Base-by-base conservation (phyloP, 2,329 filamentous ascomycete genomes). In the Colletotrichum abscissum region DNA sequence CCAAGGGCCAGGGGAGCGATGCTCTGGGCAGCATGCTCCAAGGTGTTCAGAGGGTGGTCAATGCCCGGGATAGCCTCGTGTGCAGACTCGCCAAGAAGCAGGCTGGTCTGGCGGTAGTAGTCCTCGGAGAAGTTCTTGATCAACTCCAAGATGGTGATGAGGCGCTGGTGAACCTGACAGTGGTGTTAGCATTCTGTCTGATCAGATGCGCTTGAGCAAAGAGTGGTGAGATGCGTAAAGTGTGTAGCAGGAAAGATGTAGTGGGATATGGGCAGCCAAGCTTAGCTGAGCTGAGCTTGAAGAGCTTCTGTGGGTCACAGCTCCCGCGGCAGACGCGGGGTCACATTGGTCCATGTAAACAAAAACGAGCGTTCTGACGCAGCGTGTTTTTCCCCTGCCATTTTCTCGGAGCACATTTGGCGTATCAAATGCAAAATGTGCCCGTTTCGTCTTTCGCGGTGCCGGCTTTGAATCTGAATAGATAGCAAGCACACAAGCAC, bases 41-140 rank as follows among this genome's bases (percentile, higher is more conserved):
- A 86, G 71, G 88, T 87, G 65, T 88, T 84, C 35, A 89, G 82
- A 49, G 84, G 77, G 63, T 84, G 82, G 46, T 85, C 84, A 38
- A 82, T 81, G 56, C 80, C 82, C 24, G 74, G 74, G 42, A 75
- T 72, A 76, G 85, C 84, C 75, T 90, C 88, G 67, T 81, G 84
- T 63, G 86, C 87, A 78, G 84, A 88, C 85, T 89, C 91, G 77
- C 92, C 92, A 30, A 98, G 89, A 60, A 97, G 90, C 8, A 94
- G 92, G 82, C 95, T 95, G 78, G 94, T 95, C 87, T 98, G 95
- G 80, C 94, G 93, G 80, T 97, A 90, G 84, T 97, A 98, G 78
- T 95, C 94, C 79, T 91, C 89, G 76, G 94, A 92, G 78, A 97
- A 92, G 72, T 92, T 92, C 79, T 93, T 92, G 80, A 98, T 92